Percentiles rank a stretch among this genome's conserved stretches.
phyloP scores from a whole-genome alignment of 2,329 filamentous ascomycete species.

The Fusarium succisae region DNA sequence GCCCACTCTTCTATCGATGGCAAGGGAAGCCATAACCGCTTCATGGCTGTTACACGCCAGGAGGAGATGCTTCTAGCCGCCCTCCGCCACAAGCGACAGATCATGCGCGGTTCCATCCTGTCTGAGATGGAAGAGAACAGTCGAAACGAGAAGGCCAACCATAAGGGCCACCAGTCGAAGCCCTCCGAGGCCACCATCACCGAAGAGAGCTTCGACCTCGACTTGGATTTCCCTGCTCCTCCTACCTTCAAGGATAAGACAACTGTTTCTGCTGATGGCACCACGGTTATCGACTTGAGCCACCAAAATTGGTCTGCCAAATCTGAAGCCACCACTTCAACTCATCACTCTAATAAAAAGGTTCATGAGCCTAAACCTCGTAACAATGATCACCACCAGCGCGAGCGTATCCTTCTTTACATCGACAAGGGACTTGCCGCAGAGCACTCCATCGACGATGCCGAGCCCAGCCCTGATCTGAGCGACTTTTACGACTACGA shows the following conservation, averaged over 20 bases:
- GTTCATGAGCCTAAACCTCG: constrained; percentile 8
- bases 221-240: constrained; percentile 50
- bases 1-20: constrained; percentile 50
- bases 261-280: constrained; percentile 38
- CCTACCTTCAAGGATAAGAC: constrained; percentile 43
- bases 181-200: constrained; percentile 46
- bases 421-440: constrained; percentile 42
- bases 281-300: constrained; percentile 38
- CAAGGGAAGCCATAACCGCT: constrained; percentile 49
- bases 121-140: constrained; percentile 53
- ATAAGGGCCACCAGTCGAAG: constrained; percentile 41
- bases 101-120: constrained; percentile 61
- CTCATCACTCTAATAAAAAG: constrained; percentile 22
- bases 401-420: constrained; percentile 43
- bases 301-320: constrained; percentile 2
- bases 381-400: constrained; percentile 26
- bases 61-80: constrained; percentile 68
- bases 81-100: constrained; percentile 64
- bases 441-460: constrained; percentile 37
- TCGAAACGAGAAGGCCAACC: constrained; percentile 10
- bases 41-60: constrained; percentile 67
- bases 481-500: constrained; percentile 53
- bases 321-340: not conserved
- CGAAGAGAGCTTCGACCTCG: constrained; percentile 46
- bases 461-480: constrained; percentile 50